Base-by-base conservation (phyloP, 305 asterid genomes). In the Solanum aculeatissimum region DNA sequence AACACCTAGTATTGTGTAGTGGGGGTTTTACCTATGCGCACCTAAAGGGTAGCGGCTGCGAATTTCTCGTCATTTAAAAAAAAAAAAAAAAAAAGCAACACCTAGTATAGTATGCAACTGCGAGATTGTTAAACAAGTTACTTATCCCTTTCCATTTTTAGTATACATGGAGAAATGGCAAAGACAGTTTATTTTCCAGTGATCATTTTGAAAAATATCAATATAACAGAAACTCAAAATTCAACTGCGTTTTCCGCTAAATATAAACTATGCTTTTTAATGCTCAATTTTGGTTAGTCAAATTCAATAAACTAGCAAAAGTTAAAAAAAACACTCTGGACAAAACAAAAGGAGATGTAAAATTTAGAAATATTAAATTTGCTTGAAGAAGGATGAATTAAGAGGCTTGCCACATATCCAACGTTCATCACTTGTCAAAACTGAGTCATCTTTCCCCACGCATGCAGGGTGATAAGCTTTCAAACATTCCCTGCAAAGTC, bases 401-500 rank as follows among this genome's bases (percentile, higher is more conserved):
- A 68, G 84, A 83, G 72, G 89, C 98, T 93, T 91, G 93, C 98
- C 85, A 78, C 99, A 96, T 72, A 49, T 88, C 95, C 95, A 96
- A 83, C 38, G 72, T 45, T 47, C 53, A 13, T 91, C 87, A 66
- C 89, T 85, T 21, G 85, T 83, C 82, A 92, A 83, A 85, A 90
- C 89, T 4, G 95, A 88, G 16, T 84, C 89, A 15, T 89, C 92
- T 91, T 91, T 90, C 57, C 43, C 89, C 86, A 92, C 90, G 43
- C 99, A 97, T 16, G 38, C 6, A 65, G 91, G 91, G 87, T 97
- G 99, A 83, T 93, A 97, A 66, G 97, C 88, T 89, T 95, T 97
- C 63, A 85, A 72, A 84, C 98, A 97, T 11, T 93, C 75, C 92
- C 99, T 96, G 96, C 21, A 90, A 86, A 89, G 14, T 87, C 13